Conservation (phyloP, 164 flowering plant species). For the Magnolia changhungtana region DNA sequence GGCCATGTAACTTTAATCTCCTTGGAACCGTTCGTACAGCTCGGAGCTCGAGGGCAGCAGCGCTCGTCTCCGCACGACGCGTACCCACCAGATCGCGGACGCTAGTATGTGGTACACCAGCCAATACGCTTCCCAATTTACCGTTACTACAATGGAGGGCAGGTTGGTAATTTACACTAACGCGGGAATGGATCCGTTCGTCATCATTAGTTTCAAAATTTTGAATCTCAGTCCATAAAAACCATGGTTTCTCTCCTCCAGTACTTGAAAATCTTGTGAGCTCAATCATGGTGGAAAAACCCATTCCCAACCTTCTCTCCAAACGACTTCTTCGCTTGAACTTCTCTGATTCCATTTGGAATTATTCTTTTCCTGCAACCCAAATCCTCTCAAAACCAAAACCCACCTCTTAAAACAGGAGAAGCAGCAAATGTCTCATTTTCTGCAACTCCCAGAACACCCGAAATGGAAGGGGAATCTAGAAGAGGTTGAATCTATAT, state of each 20-base stretch:
- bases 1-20: too few species aligned
- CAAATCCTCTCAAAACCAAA: conserved; percentile 9
- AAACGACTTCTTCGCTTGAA: background rate
- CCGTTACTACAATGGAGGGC: too few species aligned
- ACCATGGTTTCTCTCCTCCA: too few species aligned
- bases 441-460: conserved; percentile 44
- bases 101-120: too few species aligned
- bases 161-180: too few species aligned
- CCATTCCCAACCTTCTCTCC: background rate
- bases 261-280: background rate
- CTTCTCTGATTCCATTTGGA: background rate
- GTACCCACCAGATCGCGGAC: too few species aligned
- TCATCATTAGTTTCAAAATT: background rate
- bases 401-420: background rate
- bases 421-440: conserved; percentile 15
- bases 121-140: too few species aligned
- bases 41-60: too few species aligned
- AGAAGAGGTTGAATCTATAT: conserved; percentile 36
- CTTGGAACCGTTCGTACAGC: too few species aligned
- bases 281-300: background rate
- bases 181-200: background rate
- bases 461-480: conserved; percentile 41
- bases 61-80: too few species aligned
- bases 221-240: background rate
- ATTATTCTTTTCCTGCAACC: conserved; percentile 1